Percentiles rank a stretch among this genome's conserved stretches.
These are phyloP conservation scores for Boletus patriciae DNA, from an alignment of 768 basidiomycete species.

Conservation along the genomic window DNA sequence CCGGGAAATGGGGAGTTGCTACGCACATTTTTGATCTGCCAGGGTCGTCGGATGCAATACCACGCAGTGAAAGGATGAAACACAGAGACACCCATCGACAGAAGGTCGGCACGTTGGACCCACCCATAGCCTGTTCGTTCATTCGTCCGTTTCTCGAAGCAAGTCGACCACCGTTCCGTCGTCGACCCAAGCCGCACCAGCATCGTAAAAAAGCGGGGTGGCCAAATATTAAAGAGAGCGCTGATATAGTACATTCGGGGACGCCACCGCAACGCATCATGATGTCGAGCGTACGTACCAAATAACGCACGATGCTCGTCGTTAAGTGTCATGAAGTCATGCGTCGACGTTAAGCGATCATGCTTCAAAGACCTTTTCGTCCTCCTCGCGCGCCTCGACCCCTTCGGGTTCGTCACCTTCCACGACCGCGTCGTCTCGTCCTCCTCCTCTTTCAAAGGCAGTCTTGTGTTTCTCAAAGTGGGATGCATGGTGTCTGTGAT, in stretches of 20 bases:
- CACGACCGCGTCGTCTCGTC: constrained; percentile 49
- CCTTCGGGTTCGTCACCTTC: constrained; percentile 11
- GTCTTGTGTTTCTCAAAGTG: constrained; percentile 84
- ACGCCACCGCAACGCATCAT: not conserved
- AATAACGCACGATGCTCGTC: not conserved
- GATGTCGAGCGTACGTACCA: not conserved
- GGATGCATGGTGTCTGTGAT: constrained; percentile 60
- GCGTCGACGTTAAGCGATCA: not conserved
- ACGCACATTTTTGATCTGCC: too few species aligned
- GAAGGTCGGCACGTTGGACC: too few species aligned
- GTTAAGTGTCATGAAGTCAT: not conserved
- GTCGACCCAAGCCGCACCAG: not conserved
- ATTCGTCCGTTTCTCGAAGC: too few species aligned
- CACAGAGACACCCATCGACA: too few species aligned
- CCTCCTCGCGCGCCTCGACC: constrained; percentile 14
- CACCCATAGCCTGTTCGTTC: too few species aligned
- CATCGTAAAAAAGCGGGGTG: not conserved
- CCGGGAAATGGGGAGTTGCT: too few species aligned
- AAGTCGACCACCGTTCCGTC: not conserved
- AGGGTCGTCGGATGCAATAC: too few species aligned
- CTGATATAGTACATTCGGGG: not conserved
- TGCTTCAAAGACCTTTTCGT: constrained; percentile 21
- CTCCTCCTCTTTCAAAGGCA: constrained; percentile 77
- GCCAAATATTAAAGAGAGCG: not conserved
- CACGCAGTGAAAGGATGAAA: too few species aligned